Evolutionary conservation across 257 asterid genomes (phyloP).

Genomic region (Penstemon newberryi): DNA sequence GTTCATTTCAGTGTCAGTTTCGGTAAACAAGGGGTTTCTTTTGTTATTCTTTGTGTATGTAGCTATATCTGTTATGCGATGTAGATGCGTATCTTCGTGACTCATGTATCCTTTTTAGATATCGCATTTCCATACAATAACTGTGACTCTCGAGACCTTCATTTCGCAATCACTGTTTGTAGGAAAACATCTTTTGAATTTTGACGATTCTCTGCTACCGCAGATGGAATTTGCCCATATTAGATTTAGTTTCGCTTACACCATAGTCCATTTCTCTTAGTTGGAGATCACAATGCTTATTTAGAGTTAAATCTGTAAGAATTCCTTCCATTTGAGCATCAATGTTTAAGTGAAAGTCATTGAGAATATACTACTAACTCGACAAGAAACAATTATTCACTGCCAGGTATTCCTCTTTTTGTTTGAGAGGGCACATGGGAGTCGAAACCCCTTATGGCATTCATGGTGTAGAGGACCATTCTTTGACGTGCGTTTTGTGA

Average conservation of each 20-base stretch:
- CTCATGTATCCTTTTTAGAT: no score
- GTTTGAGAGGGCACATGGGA: conserved; percentile 2
- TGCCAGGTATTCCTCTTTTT: background rate
- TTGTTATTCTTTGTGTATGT: no score
- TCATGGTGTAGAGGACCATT: background rate
- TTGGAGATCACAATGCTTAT: background rate
- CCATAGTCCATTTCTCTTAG: background rate
- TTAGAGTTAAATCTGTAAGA: background rate
- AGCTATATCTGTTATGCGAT: no score
- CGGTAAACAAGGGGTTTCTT: no score
- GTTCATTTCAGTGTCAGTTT: no score
- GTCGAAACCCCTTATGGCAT: background rate
- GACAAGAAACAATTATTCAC: background rate
- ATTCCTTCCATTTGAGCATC: background rate
- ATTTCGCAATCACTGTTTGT: background rate
- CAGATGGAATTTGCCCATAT: background rate
- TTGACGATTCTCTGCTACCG: background rate
- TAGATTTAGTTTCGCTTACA: background rate
- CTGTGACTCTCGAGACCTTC: background rate
- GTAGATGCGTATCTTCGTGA: no score
- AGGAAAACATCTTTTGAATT: background rate
- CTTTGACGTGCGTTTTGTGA: background rate
- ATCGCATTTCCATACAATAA: no score
- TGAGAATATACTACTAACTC: conserved; percentile 2
- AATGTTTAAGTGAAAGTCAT: background rate